phyloP scores from a whole-genome alignment of 2,329 filamentous ascomycete species.

The Pseudocercospora crystallina region DNA sequence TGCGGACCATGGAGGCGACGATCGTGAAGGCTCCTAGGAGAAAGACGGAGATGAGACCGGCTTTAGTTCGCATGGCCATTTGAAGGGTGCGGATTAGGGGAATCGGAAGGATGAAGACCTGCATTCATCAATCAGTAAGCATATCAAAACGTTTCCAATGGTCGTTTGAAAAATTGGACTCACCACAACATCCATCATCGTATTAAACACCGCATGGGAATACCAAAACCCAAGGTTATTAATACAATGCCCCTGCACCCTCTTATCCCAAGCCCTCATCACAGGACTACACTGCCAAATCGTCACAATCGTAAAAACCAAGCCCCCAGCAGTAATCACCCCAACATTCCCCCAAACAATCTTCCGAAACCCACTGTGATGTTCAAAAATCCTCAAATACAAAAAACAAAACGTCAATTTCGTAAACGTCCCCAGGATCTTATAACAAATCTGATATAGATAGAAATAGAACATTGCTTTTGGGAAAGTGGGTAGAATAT shows the following conservation, averaged over 20 bases:
- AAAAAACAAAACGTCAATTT: constrained; percentile 30
- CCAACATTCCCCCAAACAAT: constrained; percentile 11
- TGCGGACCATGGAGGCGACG: constrained; percentile 28
- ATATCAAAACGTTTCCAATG: background rate
- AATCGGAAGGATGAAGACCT: constrained; percentile 32
- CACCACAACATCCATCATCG: constrained; percentile 29
- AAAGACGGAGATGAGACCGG: constrained; percentile 27
- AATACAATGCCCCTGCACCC: constrained; percentile 21
- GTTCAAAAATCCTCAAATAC: constrained; percentile 26
- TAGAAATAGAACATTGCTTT: constrained; percentile 28
- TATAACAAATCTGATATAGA: constrained; percentile 31
- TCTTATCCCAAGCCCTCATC: constrained; percentile 23
- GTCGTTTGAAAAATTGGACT: constrained; percentile 1
- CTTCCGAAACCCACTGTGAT: constrained; percentile 13
- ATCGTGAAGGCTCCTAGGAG: constrained; percentile 29
- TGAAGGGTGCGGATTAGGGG: constrained; percentile 28
- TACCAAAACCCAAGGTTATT: constrained; percentile 28
- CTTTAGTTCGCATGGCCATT: constrained; percentile 22
- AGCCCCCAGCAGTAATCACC: constrained; percentile 18
- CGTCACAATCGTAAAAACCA: constrained; percentile 28
- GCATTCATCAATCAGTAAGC: background rate
- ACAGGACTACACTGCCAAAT: constrained; percentile 30
- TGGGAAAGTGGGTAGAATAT: constrained; percentile 18
- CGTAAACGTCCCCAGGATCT: constrained; percentile 28
- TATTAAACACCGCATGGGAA: constrained; percentile 31